Base-by-base conservation (phyloP, 1,284 basidiomycete species). In the Pseudozyma thailandica region DNA sequence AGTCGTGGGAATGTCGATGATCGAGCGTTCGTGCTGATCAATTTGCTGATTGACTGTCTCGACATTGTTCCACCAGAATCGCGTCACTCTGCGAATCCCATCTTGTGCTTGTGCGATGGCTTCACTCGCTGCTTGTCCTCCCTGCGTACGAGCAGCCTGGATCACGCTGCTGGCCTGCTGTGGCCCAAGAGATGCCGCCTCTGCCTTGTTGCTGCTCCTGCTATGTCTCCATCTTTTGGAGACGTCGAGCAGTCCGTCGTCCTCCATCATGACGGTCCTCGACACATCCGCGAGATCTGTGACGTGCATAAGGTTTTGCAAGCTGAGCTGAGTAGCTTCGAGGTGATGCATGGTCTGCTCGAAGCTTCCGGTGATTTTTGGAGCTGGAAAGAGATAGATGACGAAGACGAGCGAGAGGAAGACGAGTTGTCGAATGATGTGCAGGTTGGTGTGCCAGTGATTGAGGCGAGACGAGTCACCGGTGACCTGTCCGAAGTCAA, bases 371-470 rank as follows among this genome's bases (percentile, higher is more conserved):
- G 38, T 21, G 1, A 42, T 38, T 23, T 33, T 37, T 1, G 50
- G 50, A 6, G 51, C 23, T 2, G 69, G 69, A 3, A 41, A 66
- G n/a, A 66, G 38, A 26, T 66, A 72, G 51, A 66, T 35, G 51
- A 54, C 35, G 31, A 50, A n/a, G n/a, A 59, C 58, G 30, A 72
- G 52, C 2, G 35, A 8, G 13, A 54, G 37, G 21, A 59, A 56
- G 10, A 56, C 51, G 28, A 62, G 13, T 35, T 72, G 69, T 26
- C 69, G 54, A 3, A 59, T 10, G 27, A 72, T 35, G 41, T 72
- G 51, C 9, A 72, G 35, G 33, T 72, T 72, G 39, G 63, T 50
- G 33, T 66, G 69, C 69, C 69, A 72, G 38, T 72, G 69, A 38
- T 72, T 72, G 31, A 61, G 33, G 1, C 63, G 50, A 1, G 57